phyloP scores from a whole-genome alignment of 2,329 filamentous ascomycete species.

The Aspergillus melleus region DNA sequence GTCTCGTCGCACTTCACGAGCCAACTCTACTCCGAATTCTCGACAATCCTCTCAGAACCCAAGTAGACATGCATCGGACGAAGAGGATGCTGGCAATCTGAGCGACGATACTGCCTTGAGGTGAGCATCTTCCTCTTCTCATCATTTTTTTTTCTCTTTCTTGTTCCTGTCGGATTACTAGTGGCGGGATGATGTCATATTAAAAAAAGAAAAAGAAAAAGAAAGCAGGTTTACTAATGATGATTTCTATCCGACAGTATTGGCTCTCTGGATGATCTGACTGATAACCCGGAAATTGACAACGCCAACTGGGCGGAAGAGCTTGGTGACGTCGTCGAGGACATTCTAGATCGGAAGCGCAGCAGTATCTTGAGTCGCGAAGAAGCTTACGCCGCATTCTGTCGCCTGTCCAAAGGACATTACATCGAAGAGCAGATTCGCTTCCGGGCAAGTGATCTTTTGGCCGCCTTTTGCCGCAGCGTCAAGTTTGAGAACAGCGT shows the following conservation, averaged over 20 bases:
- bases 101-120: slow-evolving; percentile 62
- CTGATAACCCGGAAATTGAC: slow-evolving; percentile 53
- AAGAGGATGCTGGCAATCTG: slow-evolving; percentile 56
- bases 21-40: slow-evolving; percentile 53
- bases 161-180: slow-evolving; percentile 25
- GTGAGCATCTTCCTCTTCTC: slow-evolving; percentile 39
- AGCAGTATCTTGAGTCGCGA: slow-evolving; percentile 72
- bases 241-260: slow-evolving; percentile 43
- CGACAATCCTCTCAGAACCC: slow-evolving; percentile 54
- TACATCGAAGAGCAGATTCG: slow-evolving; percentile 66
- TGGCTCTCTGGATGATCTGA: slow-evolving; percentile 67
- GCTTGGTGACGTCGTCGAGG: slow-evolving; percentile 66
- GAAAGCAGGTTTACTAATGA: slow-evolving; percentile 10
- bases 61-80: slow-evolving; percentile 59
- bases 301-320: slow-evolving; percentile 62
- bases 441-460: slow-evolving; percentile 59
- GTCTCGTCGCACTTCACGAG: slow-evolving; percentile 55
- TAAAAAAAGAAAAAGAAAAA: not conserved
- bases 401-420: slow-evolving; percentile 66
- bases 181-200: slow-evolving; percentile 39
- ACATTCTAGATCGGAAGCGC: slow-evolving; percentile 75
- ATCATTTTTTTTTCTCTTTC: slow-evolving; percentile 3
- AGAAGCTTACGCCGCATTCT: slow-evolving; percentile 61
- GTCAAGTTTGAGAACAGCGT: slow-evolving; percentile 68
- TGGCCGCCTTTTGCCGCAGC: slow-evolving; percentile 67